Evolutionary conservation across 2,329 filamentous ascomycete genomes (phyloP), one percentile per base, ranked within the genome.

Genomic region (Tolypocladium tropicale): DNA sequence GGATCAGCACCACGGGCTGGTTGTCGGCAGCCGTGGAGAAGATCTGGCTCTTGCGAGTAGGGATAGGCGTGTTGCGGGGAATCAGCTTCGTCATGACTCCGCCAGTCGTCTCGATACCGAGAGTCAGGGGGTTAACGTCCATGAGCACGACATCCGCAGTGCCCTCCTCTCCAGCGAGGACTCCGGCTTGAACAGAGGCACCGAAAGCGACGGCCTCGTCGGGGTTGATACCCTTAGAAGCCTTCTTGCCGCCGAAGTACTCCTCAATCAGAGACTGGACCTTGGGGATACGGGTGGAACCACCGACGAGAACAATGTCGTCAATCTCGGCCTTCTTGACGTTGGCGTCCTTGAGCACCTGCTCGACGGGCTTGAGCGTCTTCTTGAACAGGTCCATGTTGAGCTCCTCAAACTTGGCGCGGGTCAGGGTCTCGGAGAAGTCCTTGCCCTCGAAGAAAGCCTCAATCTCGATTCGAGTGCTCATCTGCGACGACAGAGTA

Each of bases 301-400:
- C 94, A 85, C 94, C 94, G 61, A 97, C 93, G 53, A 97, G 85
- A 63, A 99, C 94, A 65, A 99, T 96, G 73, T 97, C 94, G 68
- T 96, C 86, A 66, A 99, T 84, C 67, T 97, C 92, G 60, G 76
- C 78, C 88, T 96, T 97, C 86, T 93, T 93, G 68, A 96, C 82
- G 82, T 96, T 96, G 73, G 92, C 91, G 67, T 97, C 94, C 82
- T 96, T 95, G 71, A 99, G 84, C 64, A 97, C 94, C 83, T 96
- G 92, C 80, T 97, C 91, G 64, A 97, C 94, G 57, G 94, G 93
- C 85, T 96, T 96, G 64, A 97, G 84, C 57, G 94, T 97, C 84
- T 94, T 95, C 87, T 96, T 96, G 88, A 97, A 97, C 60, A 97
- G 86, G 69, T 97, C 93, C 67, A 92, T 92, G 88, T 97, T 97